Base-by-base conservation (phyloP, 1,139 yeast species). In the Lipomyces yarrowii region DNA sequence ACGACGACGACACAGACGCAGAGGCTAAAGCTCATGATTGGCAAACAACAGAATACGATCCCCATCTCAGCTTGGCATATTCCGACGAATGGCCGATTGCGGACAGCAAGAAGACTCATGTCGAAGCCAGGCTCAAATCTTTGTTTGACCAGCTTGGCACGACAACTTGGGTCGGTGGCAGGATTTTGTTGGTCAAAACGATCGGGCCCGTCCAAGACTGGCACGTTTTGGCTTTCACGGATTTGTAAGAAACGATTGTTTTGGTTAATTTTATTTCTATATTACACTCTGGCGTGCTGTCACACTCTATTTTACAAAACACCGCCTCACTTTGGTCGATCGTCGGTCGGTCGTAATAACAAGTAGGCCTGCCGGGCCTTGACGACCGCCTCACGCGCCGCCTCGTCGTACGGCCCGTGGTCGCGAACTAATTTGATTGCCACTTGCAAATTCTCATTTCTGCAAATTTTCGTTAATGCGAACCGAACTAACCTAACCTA, bases 41-140 rank as follows among this genome's bases (percentile, higher is more conserved):
- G 96, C 83, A 85, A 10, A 71, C 73, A 7, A 74, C 78, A 11
- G 89, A 86, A 64, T 90, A 81, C 74, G 86, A 84, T 62, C 96
- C 96, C 0, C 96, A 90, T 75, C 79, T 90, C 48, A 88, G 93
- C 11, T 77, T 90, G 67, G 88, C 87, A 4, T 90, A 90, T 76
- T 87, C 92, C 18, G 85, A 86, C 68, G 76, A 85, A 32, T 82
- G 86, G 72, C 92, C 91, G 5, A 83, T 90, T 15, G 89, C 88
- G 70, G 89, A 84, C 74, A 93, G n/a, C 11, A 57, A 58, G 15
- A 57, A 55, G 18, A 23, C 13, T 1, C 21, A 21, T 10, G 15
- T 56, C 15, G 63, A 60, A 18, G 39, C 18, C 5, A 53, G 26
- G 56, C 58, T 56, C 0, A 53, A 56, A 4, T 26, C 35, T 0